Evolutionary conservation across 768 basidiomycete genomes (phyloP), one percentile per base, ranked within the genome.

Genomic region (Phlebiopsis gigantea): DNA sequence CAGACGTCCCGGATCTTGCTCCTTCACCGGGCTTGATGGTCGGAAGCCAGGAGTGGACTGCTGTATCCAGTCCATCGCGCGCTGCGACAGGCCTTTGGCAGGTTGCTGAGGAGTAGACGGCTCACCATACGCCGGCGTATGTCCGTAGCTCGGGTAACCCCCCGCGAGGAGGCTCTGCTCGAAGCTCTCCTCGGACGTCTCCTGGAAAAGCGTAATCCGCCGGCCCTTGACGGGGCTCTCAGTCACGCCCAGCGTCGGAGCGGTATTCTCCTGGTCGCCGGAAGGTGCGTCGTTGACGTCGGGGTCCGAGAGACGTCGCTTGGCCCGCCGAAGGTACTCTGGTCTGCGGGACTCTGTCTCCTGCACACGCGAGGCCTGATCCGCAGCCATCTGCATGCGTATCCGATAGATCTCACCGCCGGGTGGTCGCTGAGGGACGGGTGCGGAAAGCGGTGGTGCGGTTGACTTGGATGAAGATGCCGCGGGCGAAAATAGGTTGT

Each of bases 151-250:
- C 1, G 84, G 87, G 68, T 90, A 90, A 7, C 89, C 88, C 28
- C 88, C 87, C 19, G 87, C 88, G 81, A 90, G 88, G 42, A 90
- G 68, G 62, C 87, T 87, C 70, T 91, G 88, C 64, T 91, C 89
- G 62, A 91, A 90, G 64, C 88, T 90, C 69, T 88, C 87, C 46
- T 88, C 87, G 4, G 85, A 87, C 0, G 88, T 90, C 71, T 89
- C 87, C 67, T 89, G 88, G 68, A 90, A 91, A 41, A 92, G 69
- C 61, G 82, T 84, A 31, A 90, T 72, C 50, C 88, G 76, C 56
- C 89, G 75, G 1, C 90, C 90, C 70, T 86, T 90, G 54, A 75
- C 68, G 0, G 89, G 88, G 62, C 82, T 89, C 61, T 85, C 83
- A 61, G 78, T 79, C 25, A 90, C 82, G 15, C 87, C 87, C 28